Conservation (phyloP, 768 basidiomycete species). For the Psilocybe tampanensis region DNA sequence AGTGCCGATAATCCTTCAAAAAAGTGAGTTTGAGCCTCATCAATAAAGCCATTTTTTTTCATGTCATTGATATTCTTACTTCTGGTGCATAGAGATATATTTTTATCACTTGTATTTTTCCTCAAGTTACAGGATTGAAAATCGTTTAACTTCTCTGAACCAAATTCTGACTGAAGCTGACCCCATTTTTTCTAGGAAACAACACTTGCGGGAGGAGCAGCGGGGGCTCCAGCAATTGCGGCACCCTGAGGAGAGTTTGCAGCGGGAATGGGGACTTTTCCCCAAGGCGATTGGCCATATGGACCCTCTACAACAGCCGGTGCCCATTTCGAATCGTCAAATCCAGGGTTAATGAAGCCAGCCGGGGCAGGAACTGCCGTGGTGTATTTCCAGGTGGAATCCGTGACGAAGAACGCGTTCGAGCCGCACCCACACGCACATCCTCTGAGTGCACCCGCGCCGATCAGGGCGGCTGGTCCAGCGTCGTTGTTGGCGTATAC, state of each 20-base stretch:
- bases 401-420: constrained; percentile 21
- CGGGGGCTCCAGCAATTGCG: constrained; percentile 10
- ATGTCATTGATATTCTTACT: no score
- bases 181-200: constrained; percentile 13
- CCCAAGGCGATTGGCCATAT: constrained; percentile 26
- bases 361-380: constrained; percentile 11
- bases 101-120: no score
- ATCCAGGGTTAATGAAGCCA: constrained; percentile 22
- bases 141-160: no score
- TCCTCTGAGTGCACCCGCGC: constrained; percentile 4
- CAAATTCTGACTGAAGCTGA: background rate
- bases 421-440: constrained; percentile 12
- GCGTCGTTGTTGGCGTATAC: constrained; percentile 25
- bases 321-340: constrained; percentile 19
- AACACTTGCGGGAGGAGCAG: background rate
- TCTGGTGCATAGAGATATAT: no score
- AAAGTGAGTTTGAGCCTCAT: no score
- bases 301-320: constrained; percentile 22
- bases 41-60: no score
- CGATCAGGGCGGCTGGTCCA: constrained; percentile 11
- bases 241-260: background rate
- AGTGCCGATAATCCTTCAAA: no score
- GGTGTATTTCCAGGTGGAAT: constrained; percentile 27
- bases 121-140: no score
- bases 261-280: constrained; percentile 27